These are phyloP conservation scores for Saturnispora ahearnii DNA, from an alignment of 805 yeast genomes.

Conservation along the genomic window DNA sequence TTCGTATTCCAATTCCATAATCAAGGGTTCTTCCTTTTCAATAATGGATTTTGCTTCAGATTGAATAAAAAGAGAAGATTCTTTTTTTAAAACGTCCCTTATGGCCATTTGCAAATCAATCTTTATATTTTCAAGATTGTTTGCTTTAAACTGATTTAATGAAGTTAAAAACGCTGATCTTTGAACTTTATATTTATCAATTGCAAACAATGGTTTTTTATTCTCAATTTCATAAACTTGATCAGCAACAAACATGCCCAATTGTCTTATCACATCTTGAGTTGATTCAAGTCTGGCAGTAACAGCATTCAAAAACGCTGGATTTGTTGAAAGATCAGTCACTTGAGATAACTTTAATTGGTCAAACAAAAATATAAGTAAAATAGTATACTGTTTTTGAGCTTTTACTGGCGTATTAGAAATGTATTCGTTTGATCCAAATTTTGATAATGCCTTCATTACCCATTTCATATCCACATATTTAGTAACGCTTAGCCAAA, in stretches of 20 bases:
- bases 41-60: slow-evolving; percentile 5
- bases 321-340: slow-evolving; percentile 27
- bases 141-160: background rate
- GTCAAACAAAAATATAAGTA: slow-evolving; percentile 32
- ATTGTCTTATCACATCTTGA: slow-evolving; percentile 34
- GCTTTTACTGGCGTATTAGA: slow-evolving; percentile 27
- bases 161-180: slow-evolving; percentile 11
- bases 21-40: slow-evolving; percentile 6
- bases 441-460: slow-evolving; percentile 9
- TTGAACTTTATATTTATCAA: slow-evolving; percentile 17
- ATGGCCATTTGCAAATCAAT: slow-evolving; percentile 8
- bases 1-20: slow-evolving; percentile 15
- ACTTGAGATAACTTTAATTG: slow-evolving; percentile 21
- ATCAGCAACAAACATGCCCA: slow-evolving; percentile 56
- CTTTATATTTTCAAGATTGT: background rate
- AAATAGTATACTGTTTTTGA: slow-evolving; percentile 43
- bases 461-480: background rate
- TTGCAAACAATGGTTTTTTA: slow-evolving; percentile 26
- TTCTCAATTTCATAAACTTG: slow-evolving; percentile 29
- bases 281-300: slow-evolving; percentile 46
- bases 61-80: background rate
- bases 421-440: slow-evolving; percentile 21
- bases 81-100: background rate
- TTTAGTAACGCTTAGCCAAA: slow-evolving; percentile 4
- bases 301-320: slow-evolving; percentile 40